Base-by-base conservation (phyloP, 495 filamentous ascomycete species). In the Talaromyces ruber region DNA sequence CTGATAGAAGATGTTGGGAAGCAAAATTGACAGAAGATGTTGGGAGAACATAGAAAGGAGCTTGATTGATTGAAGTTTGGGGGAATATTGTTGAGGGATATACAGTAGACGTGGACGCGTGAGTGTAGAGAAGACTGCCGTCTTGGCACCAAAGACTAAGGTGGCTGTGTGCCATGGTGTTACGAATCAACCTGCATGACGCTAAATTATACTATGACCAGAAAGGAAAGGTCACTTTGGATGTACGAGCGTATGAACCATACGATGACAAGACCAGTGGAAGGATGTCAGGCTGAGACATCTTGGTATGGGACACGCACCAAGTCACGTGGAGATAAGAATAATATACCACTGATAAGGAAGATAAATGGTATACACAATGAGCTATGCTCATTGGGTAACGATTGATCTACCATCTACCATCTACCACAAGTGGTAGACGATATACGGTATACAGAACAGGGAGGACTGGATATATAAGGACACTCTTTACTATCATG, bases 101-200 rank as follows among this genome's bases (percentile, higher is more conserved):
- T n/a, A n/a, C n/a, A n/a, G n/a, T n/a, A n/a, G n/a, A n/a, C n/a
- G n/a, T n/a, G n/a, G n/a, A n/a, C n/a, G n/a, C n/a, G n/a, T n/a
- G n/a, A n/a, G n/a, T n/a, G n/a, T n/a, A n/a, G n/a, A n/a, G n/a
- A n/a, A n/a, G n/a, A n/a, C n/a, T n/a, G n/a, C n/a, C n/a, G n/a
- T n/a, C n/a, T n/a, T n/a, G n/a, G n/a, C n/a, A n/a, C n/a, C n/a
- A n/a, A n/a, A n/a, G n/a, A n/a, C n/a, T n/a, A n/a, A n/a, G n/a
- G n/a, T n/a, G n/a, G n/a, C n/a, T n/a, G n/a, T n/a, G n/a, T n/a
- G n/a, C n/a, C n/a, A n/a, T n/a, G n/a, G n/a, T 54, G 51, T 54
- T 54, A 54, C 51, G 51, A 54, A 54, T 54, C 51, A 54, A 54
- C 51, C 51, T 54, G 51, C 51, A 54, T 54, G 51, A 54, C 51